These are phyloP conservation scores for Colletotrichum sp. DNA, from an alignment of 2,329 filamentous ascomycete genomes.

Conservation along the genomic window DNA sequence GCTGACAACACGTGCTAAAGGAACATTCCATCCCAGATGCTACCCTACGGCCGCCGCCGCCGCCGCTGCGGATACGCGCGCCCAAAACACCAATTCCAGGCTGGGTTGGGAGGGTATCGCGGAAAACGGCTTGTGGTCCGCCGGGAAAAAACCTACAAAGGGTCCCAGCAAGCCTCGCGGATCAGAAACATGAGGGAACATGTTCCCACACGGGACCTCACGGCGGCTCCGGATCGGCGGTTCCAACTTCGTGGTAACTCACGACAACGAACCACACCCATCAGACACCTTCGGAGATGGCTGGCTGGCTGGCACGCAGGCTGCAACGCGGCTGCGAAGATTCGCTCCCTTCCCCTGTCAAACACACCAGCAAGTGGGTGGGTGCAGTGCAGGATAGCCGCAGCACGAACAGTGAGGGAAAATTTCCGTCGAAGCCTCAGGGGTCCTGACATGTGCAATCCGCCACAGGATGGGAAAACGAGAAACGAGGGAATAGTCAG, in stretches of 20 bases:
- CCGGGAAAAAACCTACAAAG: not conserved
- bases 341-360: not conserved
- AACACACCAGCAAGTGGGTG: not conserved
- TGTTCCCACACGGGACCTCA: not conserved
- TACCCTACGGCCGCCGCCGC: not conserved
- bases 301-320: not conserved
- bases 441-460: not conserved
- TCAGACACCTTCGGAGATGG: not conserved
- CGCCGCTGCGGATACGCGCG: not conserved
- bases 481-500: conserved; percentile 1
- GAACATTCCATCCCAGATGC: not conserved
- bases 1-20: not conserved
- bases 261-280: not conserved
- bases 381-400: not conserved
- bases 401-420: not conserved
- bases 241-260: conserved; percentile 10
- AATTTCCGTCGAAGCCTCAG: not conserved
- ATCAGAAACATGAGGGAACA: not conserved
- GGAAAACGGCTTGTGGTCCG: not conserved
- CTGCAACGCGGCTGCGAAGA: not conserved
- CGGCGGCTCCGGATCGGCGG: conserved; percentile 18
- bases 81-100: not conserved
- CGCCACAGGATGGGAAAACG: not conserved
- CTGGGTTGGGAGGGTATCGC: not conserved
- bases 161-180: not conserved